phyloP scores from a whole-genome alignment of 2,329 filamentous ascomycete species.

The Claviceps monticola region DNA sequence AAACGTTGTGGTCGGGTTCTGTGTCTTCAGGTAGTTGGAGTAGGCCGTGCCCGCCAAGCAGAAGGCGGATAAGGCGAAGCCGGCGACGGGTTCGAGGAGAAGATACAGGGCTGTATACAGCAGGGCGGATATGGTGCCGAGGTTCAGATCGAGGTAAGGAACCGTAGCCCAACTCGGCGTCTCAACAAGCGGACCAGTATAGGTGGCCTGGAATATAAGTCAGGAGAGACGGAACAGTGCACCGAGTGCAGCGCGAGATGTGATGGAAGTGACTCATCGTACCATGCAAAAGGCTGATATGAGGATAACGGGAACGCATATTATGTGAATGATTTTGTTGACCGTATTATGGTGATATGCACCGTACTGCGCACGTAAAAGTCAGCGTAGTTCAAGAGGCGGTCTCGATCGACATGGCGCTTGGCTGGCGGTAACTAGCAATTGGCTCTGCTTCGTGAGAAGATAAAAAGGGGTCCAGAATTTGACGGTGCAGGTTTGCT shows the following conservation, averaged over 20 bases:
- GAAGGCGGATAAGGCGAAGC: conserved; percentile 59
- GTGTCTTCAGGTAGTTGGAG: conserved; percentile 58
- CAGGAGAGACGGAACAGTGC: not conserved
- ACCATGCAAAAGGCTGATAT: conserved; percentile 60
- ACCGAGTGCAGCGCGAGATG: not conserved
- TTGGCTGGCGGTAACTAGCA: not conserved
- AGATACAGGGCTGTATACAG: conserved; percentile 72
- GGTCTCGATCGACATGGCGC: not conserved
- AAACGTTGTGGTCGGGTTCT: conserved; percentile 35
- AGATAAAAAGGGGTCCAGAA: not conserved
- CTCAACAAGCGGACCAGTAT: conserved; percentile 47
- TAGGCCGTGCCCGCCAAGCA: conserved; percentile 63
- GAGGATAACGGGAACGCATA: conserved; percentile 64
- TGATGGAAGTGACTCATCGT: conserved; percentile 18
- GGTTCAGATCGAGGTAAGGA: conserved; percentile 52
- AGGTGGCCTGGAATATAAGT: conserved; percentile 35
- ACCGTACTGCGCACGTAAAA: conserved; percentile 48
- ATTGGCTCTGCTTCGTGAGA: not conserved
- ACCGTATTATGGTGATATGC: conserved; percentile 67
- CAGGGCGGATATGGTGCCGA: conserved; percentile 49
- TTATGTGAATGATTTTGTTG: conserved; percentile 68
- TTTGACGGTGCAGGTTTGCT: not conserved
- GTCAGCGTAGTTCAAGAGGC: not conserved
- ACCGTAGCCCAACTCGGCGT: conserved; percentile 53
- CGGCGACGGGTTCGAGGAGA: conserved; percentile 86